phyloP scores from a whole-genome alignment of 371 early-diverging fungal genomes.

The Zopfochytrium polystomum region DNA sequence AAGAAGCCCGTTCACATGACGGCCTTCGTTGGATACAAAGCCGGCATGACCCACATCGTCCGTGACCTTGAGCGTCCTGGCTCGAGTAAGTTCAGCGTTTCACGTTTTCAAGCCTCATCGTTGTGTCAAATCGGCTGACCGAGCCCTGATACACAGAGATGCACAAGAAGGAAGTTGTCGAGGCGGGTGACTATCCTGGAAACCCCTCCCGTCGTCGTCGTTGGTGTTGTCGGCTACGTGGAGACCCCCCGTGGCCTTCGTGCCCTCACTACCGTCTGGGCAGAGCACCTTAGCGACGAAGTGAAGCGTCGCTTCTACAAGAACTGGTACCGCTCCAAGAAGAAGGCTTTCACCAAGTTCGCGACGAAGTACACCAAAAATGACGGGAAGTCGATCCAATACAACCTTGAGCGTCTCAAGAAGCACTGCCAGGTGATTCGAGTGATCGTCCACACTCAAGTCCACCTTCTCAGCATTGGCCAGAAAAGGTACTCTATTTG shows the following conservation, averaged over 20 bases:
- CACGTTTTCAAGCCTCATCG: not conserved
- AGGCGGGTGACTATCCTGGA: conserved; percentile 99
- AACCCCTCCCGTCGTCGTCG: conserved; percentile 96
- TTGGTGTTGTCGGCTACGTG: conserved; percentile 99
- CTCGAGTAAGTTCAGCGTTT: conserved; percentile 65
- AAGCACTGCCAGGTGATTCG: conserved; percentile 98
- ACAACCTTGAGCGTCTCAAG: conserved; percentile 96
- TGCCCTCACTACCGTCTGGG: conserved; percentile 97
- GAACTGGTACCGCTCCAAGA: conserved; percentile 99
- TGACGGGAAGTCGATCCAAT: conserved; percentile 81
- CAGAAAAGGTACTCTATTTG: conserved; percentile 96
- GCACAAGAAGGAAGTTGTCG: conserved; percentile 99
- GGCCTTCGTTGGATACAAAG: conserved; percentile 99
- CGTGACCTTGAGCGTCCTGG: conserved; percentile 97
- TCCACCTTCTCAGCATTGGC: conserved; percentile 89
- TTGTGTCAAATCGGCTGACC: too few relatives aligned
- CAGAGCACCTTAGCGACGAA: conserved; percentile 97
- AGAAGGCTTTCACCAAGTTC: conserved; percentile 98
- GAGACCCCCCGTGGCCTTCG: conserved; percentile 98
- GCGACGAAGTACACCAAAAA: conserved; percentile 90
- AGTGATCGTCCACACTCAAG: conserved; percentile 98
- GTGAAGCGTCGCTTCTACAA: conserved; percentile 99
- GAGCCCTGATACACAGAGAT: conserved; percentile 68
- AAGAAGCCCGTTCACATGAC: conserved; percentile 96
- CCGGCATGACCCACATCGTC: conserved; percentile 99